Evolutionary conservation across 495 filamentous ascomycete species (phyloP), one percentile per base, ranked within the genome.

Genomic region (Rostrohypoxylon terebratum): DNA sequence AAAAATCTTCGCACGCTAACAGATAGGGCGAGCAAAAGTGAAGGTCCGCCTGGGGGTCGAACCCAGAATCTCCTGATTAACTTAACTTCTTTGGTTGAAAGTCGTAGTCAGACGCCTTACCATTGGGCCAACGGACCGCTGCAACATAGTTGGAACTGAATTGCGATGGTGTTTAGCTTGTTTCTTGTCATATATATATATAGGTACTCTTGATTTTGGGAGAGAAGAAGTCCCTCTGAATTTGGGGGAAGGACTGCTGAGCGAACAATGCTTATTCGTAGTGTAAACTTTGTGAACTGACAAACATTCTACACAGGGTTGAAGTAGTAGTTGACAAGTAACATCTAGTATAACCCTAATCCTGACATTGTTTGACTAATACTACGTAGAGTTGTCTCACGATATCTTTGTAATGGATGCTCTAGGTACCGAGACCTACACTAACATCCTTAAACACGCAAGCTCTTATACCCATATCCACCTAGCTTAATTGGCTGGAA

Each of bases 51-150:
- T 45, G 42, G 42, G 42, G 42, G n/a, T 45, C n/a, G 42, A 45
- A 45, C 42, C 42, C 42, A 45, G 42, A 45, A 45, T 45, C 42
- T 45, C 42, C 42, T 45, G 42, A 45, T 45, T 45, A 9, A 45
- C 42, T 45, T 28, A 5, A 28, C 28, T 3, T 3, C 42, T 45
- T 45, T 16, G 38, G 4, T 45, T 16, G 11, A 5, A 45, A 45
- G 42, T 45, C 42, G 42, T 45, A 45, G 42, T 45, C 42, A 45
- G 42, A 45, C 42, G 42, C 42, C 42, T 45, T 45, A 45, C 42
- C 42, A 45, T 45, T 45, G 42, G 42, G 42, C 42, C 42, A 45
- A 45, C 42, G 42, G 42, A 45, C 42, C 42, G 1, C 20, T 4
- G 0, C 8, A 1, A 45, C 38, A n/a, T n/a, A n/a, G n/a, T n/a